phyloP scores from a whole-genome alignment of 345 rosid genomes.

The Cardamine resedifolia region DNA sequence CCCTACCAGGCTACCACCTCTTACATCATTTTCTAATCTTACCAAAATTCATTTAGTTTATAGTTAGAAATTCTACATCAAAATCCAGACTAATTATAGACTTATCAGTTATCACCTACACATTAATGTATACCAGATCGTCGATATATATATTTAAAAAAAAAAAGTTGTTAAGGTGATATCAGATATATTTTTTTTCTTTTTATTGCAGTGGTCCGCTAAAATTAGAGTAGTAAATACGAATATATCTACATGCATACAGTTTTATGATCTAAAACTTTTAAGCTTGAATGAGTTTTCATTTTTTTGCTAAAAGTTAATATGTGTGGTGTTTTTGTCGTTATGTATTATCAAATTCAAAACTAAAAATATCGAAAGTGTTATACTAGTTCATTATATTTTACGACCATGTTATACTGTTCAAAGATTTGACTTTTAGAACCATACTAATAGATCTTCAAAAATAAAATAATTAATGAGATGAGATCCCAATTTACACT shows the following conservation, averaged over 20 bases:
- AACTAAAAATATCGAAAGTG: background rate
- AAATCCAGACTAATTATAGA: background rate
- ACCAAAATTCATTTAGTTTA: background rate
- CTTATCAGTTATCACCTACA: background rate
- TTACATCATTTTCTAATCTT: background rate
- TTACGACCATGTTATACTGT: background rate
- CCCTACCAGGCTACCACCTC: conserved; percentile 12
- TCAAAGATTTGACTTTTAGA: background rate
- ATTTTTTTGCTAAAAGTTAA: background rate
- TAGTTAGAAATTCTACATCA: conserved; percentile 19
- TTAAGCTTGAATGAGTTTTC: background rate
- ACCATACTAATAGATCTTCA: background rate
- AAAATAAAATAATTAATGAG: background rate
- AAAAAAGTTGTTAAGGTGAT: background rate
- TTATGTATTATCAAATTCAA: background rate
- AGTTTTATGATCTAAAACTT: background rate
- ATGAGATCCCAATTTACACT: background rate
- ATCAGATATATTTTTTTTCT: background rate
- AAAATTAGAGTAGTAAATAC: background rate
- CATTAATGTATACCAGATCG: background rate
- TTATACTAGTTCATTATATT: background rate
- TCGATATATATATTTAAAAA: no score
- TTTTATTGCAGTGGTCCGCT: background rate
- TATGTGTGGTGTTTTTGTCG: background rate
- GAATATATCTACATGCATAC: background rate